These are phyloP conservation scores for Boletus rubropictus DNA, from an alignment of 768 basidiomycete species.

Conservation along the genomic window DNA sequence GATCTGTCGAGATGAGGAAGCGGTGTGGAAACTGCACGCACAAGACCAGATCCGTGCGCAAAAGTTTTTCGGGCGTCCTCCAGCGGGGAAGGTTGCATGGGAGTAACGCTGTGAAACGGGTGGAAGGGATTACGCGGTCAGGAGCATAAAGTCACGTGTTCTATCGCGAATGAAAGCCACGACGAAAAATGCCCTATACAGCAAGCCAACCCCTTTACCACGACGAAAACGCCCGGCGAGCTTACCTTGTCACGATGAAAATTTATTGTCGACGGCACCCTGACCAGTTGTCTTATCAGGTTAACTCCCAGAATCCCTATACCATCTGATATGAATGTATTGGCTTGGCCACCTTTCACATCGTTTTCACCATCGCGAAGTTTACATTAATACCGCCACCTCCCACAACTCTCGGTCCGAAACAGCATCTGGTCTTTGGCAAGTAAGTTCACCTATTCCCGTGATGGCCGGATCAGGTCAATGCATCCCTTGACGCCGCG, in stretches of 20 bases:
- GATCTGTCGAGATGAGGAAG: background rate
- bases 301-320: too few species aligned
- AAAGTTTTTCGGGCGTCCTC: background rate
- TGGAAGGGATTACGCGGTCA: background rate
- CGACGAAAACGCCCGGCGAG: too few species aligned
- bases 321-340: background rate
- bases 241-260: too few species aligned
- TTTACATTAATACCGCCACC: background rate
- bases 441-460: background rate
- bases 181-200: too few species aligned
- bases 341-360: background rate
- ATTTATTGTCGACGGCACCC: too few species aligned
- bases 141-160: too few species aligned
- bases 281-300: too few species aligned
- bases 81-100: background rate
- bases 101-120: background rate
- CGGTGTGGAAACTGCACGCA: slow-evolving; percentile 11
- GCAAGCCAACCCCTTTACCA: too few species aligned
- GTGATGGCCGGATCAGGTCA: slow-evolving; percentile 10
- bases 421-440: background rate
- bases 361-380: background rate
- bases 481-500: background rate
- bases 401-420: background rate
- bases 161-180: too few species aligned
- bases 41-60: background rate